phyloP scores from a whole-genome alignment of 2,329 filamentous ascomycete species.

The Hypoxylon sp. region DNA sequence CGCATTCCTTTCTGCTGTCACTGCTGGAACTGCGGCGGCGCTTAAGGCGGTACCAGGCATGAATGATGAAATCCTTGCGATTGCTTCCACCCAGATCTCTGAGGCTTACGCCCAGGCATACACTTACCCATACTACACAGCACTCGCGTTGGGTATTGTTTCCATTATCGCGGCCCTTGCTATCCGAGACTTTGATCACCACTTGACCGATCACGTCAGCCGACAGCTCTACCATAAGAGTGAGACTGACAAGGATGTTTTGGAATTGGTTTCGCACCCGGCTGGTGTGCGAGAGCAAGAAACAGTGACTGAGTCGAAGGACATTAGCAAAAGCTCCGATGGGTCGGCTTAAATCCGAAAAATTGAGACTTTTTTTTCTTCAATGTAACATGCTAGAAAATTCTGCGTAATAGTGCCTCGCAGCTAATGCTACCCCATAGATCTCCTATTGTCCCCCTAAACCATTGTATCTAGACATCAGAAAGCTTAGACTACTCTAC shows the following conservation, averaged over 20 bases:
- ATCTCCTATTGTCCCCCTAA: slow-evolving; percentile 3
- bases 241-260: slow-evolving; percentile 28
- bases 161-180: slow-evolving; percentile 22
- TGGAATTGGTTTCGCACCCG: slow-evolving; percentile 19
- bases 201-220: slow-evolving; percentile 34
- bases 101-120: slow-evolving; percentile 30
- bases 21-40: slow-evolving; percentile 19
- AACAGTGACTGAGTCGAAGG: slow-evolving; percentile 8
- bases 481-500: slow-evolving; percentile 10
- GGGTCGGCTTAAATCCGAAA: slow-evolving; percentile 2
- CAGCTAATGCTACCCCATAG: slow-evolving; percentile 3
- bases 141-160: slow-evolving; percentile 25
- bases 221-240: slow-evolving; percentile 32
- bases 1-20: slow-evolving; percentile 11
- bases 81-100: slow-evolving; percentile 18
- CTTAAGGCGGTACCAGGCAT: slow-evolving; percentile 32
- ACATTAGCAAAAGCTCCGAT: slow-evolving; percentile 8
- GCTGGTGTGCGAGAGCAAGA: neutral
- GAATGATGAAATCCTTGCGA: slow-evolving; percentile 21
- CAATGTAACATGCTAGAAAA: slow-evolving; percentile 1
- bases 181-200: slow-evolving; percentile 33
- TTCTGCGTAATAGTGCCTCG: slow-evolving; percentile 1
- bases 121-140: slow-evolving; percentile 34
- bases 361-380: no score
- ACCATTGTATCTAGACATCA: slow-evolving; percentile 9